Percentiles rank a stretch among this genome's conserved stretches.
Conservation (phyloP, 2,329 filamentous ascomycete species). For the Sarocladiaceae sp. region DNA sequence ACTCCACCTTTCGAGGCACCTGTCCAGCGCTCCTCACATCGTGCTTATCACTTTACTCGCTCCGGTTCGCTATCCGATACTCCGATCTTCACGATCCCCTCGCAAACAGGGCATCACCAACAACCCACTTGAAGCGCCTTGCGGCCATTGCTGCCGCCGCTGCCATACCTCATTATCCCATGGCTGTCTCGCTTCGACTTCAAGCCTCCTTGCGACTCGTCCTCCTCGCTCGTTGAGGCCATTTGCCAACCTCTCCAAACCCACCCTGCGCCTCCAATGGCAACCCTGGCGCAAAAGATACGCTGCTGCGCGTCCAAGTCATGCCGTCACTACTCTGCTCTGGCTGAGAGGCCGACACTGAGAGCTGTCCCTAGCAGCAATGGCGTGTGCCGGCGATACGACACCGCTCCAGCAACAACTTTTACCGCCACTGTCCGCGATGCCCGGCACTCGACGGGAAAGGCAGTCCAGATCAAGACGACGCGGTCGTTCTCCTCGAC, state of each 20-base stretch:
- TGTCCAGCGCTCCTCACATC: too few species aligned
- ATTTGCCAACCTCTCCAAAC: neutral
- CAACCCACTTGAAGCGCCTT: neutral
- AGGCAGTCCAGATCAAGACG: neutral
- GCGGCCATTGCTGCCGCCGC: neutral
- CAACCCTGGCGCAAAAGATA: conserved; percentile 8
- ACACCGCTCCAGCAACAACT: too few species aligned
- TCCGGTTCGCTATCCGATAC: too few species aligned
- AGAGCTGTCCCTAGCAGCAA: conserved; percentile 9
- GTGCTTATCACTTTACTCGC: too few species aligned
- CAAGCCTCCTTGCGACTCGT: conserved; percentile 1
- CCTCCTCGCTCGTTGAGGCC: conserved; percentile 5
- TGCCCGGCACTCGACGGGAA: neutral
- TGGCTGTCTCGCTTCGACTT: conserved; percentile 4
- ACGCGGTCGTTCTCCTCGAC: neutral
- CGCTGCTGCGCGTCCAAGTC: conserved; percentile 3
- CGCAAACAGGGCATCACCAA: too few species aligned
- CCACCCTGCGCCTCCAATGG: conserved; percentile 2
- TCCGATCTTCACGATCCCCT: too few species aligned
- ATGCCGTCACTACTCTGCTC: conserved; percentile 4
- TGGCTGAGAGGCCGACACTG: neutral
- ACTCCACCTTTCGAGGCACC: too few species aligned
- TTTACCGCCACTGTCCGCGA: neutral
- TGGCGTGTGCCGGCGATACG: neutral
- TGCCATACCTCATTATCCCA: neutral